Evolutionary conservation across 768 basidiomycete genomes (phyloP).

Genomic region (Mycena polygramma): DNA sequence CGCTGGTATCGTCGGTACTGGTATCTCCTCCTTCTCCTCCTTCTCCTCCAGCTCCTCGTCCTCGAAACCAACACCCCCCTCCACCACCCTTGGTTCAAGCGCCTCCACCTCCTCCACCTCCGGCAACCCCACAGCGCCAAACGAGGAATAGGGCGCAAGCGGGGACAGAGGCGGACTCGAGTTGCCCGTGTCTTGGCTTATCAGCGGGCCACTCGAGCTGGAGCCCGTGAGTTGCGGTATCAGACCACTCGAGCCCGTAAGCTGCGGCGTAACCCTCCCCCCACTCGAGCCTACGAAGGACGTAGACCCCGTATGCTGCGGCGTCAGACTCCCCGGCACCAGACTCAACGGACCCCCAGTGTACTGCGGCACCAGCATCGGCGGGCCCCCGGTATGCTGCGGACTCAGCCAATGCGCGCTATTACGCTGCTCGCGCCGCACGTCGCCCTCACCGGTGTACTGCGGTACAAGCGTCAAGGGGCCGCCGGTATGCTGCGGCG

Average conservation of each 20-base stretch:
- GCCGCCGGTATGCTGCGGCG: conserved; percentile 34
- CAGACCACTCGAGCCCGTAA: conserved; percentile 2
- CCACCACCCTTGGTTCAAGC: too few species aligned
- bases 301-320: conserved; percentile 22
- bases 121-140: too few species aligned
- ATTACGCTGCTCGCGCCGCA: too few species aligned
- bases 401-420: too few species aligned
- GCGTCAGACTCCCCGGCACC: not conserved
- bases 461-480: conserved; percentile 14
- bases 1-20: too few species aligned
- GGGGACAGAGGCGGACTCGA: not conserved
- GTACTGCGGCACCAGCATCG: conserved; percentile 19
- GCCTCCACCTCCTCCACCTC: not conserved
- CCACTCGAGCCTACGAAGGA: too few species aligned
- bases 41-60: too few species aligned
- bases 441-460: conserved; percentile 16
- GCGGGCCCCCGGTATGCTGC: not conserved
- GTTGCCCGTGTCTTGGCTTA: conserved; percentile 3
- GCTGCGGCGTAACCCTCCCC: not conserved
- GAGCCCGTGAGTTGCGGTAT: too few species aligned
- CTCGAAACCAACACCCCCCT: too few species aligned
- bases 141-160: too few species aligned
- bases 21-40: not conserved
- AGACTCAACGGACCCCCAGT: conserved; percentile 18
- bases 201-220: not conserved